Evolutionary conservation across 148 eudicot genomes (phyloP).

Genomic region (Vaccinium vitisidaea): DNA sequence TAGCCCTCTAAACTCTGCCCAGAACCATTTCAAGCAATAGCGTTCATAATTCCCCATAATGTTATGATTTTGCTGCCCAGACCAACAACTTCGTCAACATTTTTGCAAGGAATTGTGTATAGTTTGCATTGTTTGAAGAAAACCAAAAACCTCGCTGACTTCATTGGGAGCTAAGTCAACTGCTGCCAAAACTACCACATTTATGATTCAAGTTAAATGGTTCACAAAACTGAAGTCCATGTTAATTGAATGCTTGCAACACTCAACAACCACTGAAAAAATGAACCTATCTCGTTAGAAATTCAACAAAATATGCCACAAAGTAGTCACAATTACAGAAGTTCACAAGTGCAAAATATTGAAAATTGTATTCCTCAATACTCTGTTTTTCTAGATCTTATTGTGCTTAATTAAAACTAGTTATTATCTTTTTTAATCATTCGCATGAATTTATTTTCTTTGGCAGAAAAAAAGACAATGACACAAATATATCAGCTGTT

Average conservation of each 20-base stretch:
- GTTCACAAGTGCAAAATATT: not conserved
- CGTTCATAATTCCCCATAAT: not conserved
- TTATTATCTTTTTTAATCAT: too few relatives aligned
- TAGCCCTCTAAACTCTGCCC: not conserved
- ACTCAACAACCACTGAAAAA: not conserved
- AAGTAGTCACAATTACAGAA: not conserved
- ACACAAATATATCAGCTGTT: too few relatives aligned
- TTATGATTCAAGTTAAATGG: not conserved
- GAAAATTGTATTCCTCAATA: too few relatives aligned
- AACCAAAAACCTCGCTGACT: not conserved
- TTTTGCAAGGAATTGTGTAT: not conserved
- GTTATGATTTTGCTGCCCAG: not conserved
- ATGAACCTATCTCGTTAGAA: too few relatives aligned
- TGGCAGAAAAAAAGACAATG: too few relatives aligned
- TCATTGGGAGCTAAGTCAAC: too few relatives aligned
- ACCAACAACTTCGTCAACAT: not conserved
- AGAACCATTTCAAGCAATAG: slow-evolving; percentile 4
- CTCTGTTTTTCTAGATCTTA: too few relatives aligned
- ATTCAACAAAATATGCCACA: not conserved
- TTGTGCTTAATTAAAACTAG: too few relatives aligned
- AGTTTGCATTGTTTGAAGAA: not conserved
- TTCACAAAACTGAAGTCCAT: not conserved
- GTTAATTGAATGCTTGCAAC: not conserved
- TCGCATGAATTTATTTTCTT: too few relatives aligned
- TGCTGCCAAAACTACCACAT: not conserved